These are phyloP conservation scores for Pseudocercospora cruenta DNA, from an alignment of 2,329 filamentous ascomycete species.

Conservation along the genomic window DNA sequence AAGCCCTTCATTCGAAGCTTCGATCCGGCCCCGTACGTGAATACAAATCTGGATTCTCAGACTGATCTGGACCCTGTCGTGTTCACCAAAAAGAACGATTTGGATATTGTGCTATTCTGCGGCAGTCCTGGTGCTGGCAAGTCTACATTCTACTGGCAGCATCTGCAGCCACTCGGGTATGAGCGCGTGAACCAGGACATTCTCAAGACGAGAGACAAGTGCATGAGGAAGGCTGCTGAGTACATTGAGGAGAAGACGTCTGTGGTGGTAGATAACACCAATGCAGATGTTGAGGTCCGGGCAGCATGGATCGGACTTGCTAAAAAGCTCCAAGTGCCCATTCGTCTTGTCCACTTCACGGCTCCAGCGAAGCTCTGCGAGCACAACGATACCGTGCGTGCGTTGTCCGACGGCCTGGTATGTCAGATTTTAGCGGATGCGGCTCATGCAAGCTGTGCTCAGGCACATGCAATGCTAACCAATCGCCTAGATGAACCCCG, in stretches of 20 bases:
- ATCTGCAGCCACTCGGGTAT: slow-evolving; percentile 78
- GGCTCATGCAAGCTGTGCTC: slow-evolving; percentile 14
- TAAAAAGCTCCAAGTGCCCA: slow-evolving; percentile 68
- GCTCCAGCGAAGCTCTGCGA: slow-evolving; percentile 70
- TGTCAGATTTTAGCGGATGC: slow-evolving; percentile 23
- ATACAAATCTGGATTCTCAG: slow-evolving; percentile 28
- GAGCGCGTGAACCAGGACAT: slow-evolving; percentile 87
- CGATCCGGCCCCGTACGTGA: slow-evolving; percentile 65
- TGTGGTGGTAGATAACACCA: slow-evolving; percentile 92
- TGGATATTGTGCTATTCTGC: slow-evolving; percentile 82
- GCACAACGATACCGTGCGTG: slow-evolving; percentile 86
- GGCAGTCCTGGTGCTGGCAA: slow-evolving; percentile 90
- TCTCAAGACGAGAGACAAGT: slow-evolving; percentile 71
- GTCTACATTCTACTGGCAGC: slow-evolving; percentile 83
- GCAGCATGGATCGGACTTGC: slow-evolving; percentile 79
- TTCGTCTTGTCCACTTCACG: slow-evolving; percentile 85
- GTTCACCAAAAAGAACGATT: slow-evolving; percentile 63
- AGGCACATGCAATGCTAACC: slow-evolving; percentile 17
- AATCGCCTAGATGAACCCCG: slow-evolving; percentile 71
- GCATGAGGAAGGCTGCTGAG: slow-evolving; percentile 71
- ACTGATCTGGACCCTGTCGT: slow-evolving; percentile 38
- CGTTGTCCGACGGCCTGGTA: slow-evolving; percentile 56
- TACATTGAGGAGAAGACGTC: slow-evolving; percentile 67
- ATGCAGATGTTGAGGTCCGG: slow-evolving; percentile 77
- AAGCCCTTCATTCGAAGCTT: slow-evolving; percentile 71